Percentiles rank a stretch among this genome's conserved stretches.
phyloP scores from a whole-genome alignment of 1,284 basidiomycete genomes.

The Lentinus polychrous region DNA sequence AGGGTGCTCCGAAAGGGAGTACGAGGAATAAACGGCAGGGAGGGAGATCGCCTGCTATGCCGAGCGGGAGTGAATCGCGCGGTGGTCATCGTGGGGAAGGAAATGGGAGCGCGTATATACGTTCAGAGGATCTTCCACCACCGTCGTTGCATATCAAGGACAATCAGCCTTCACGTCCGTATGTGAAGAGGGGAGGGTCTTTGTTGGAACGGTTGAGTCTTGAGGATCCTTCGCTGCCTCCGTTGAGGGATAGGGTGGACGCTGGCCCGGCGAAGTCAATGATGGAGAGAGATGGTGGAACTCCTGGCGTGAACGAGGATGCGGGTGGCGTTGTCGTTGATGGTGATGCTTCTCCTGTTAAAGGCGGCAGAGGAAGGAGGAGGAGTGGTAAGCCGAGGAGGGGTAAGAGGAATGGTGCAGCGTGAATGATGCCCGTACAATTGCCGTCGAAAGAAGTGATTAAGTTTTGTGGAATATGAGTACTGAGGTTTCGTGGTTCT shows the following conservation, averaged over 20 bases:
- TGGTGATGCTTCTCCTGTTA: neutral
- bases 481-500: neutral
- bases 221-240: conserved; percentile 1
- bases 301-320: conserved; percentile 3
- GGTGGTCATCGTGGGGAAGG: no score
- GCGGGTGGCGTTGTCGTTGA: conserved; percentile 4
- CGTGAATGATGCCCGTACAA: neutral
- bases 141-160: neutral
- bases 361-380: conserved; percentile 7
- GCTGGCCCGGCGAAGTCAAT: conserved; percentile 1
- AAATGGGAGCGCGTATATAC: neutral
- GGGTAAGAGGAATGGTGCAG: conserved; percentile 4
- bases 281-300: conserved; percentile 5
- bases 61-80: neutral
- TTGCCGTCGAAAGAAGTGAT: no score
- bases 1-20: neutral
- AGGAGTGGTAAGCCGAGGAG: conserved; percentile 9
- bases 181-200: conserved; percentile 10
- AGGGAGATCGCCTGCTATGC: no score
- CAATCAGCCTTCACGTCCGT: conserved; percentile 1
- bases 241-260: conserved; percentile 11
- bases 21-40: neutral
- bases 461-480: neutral
- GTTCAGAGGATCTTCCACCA: neutral
- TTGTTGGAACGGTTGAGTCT: conserved; percentile 13